phyloP scores from a whole-genome alignment of 2,329 filamentous ascomycete genomes.

The Trichoderma asperellum region DNA sequence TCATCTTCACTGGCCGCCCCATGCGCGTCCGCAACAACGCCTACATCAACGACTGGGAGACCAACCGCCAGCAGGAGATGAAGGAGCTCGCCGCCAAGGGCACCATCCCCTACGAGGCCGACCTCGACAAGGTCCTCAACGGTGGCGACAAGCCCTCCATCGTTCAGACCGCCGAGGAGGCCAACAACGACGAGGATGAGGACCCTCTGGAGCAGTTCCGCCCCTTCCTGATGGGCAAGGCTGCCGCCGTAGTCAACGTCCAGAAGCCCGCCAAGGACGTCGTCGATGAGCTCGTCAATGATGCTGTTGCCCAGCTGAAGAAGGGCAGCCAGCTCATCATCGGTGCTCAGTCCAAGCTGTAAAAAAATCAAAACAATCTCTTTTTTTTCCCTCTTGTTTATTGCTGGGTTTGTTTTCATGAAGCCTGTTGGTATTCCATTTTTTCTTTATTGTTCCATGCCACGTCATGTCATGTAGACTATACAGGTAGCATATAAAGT shows the following conservation, averaged over 20 bases:
- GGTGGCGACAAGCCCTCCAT: conserved; percentile 64
- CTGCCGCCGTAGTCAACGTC: conserved; percentile 89
- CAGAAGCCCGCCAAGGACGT: conserved; percentile 89
- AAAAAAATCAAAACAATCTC: conserved; percentile 39
- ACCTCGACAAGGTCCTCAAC: conserved; percentile 78
- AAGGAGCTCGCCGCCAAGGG: conserved; percentile 89
- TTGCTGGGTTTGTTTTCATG: conserved; percentile 7
- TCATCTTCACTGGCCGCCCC: conserved; percentile 97
- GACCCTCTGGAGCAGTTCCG: conserved; percentile 90
- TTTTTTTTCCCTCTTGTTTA: conserved; percentile 21
- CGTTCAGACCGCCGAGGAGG: conserved; percentile 57
- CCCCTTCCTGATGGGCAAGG: conserved; percentile 96
- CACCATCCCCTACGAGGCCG: conserved; percentile 88
- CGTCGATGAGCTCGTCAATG: conserved; percentile 88
- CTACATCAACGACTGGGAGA: conserved; percentile 96
- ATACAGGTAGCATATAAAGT: conserved; percentile 29
- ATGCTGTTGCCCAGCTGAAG: conserved; percentile 73
- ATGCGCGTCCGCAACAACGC: conserved; percentile 90
- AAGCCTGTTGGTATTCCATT: conserved; percentile 20
- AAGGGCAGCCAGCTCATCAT: conserved; percentile 67
- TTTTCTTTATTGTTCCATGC: conserved; percentile 27
- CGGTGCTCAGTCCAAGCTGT: conserved; percentile 62
- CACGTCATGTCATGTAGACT: conserved; percentile 33
- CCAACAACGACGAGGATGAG: conserved; percentile 73
- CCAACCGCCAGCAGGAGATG: conserved; percentile 86